phyloP scores from a whole-genome alignment of 1,139 yeast species.

The Candida tetrigidarum region DNA sequence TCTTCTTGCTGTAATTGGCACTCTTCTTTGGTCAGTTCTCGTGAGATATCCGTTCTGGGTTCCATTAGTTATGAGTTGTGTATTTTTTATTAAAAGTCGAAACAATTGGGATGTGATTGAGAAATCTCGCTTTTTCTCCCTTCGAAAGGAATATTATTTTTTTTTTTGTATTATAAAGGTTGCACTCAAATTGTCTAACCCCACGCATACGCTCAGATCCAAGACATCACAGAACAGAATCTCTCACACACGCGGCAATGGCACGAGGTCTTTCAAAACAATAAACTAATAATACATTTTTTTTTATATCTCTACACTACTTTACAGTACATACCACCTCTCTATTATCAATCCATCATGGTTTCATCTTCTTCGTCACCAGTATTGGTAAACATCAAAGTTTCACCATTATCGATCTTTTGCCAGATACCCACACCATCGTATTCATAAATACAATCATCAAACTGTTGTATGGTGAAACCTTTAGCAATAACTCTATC shows the following conservation, averaged over 20 bases:
- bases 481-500: constrained; percentile 84
- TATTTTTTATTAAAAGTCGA: not conserved
- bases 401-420: constrained; percentile 66
- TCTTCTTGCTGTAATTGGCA: not conserved
- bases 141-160: too few relatives aligned
- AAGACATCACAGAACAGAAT: too few relatives aligned
- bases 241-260: too few relatives aligned
- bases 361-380: constrained; percentile 27
- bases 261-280: too few relatives aligned
- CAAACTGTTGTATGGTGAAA: constrained; percentile 78
- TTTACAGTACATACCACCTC: not conserved
- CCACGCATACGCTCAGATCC: too few relatives aligned
- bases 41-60: not conserved
- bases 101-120: too few relatives aligned
- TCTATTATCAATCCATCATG: constrained; percentile 17
- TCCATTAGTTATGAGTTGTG: not conserved
- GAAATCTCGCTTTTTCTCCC: too few relatives aligned
- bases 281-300: constrained; percentile 4
- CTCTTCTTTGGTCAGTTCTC: not conserved
- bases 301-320: not conserved
- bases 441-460: constrained; percentile 77
- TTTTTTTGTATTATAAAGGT: too few relatives aligned
- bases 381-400: constrained; percentile 43
- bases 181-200: too few relatives aligned
- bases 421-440: constrained; percentile 79